phyloP scores from a whole-genome alignment of 768 basidiomycete genomes.

The Serendipita indica region DNA sequence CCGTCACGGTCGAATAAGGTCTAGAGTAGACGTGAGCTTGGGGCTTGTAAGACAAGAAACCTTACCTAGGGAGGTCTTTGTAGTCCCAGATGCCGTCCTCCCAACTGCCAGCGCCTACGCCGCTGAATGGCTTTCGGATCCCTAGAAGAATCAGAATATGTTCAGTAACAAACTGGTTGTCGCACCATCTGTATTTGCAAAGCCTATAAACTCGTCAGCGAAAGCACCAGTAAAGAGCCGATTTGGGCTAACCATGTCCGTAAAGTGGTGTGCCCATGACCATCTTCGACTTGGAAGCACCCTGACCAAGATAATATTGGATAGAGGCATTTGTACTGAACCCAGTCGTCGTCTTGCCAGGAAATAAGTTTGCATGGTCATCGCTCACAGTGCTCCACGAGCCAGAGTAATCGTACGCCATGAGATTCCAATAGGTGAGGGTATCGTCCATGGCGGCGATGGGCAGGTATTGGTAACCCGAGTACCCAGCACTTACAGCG shows the following conservation, averaged over 20 bases:
- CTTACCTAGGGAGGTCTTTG: conserved; percentile 39
- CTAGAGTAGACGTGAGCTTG: background rate
- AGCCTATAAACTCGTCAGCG: no score
- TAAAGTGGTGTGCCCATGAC: conserved; percentile 71
- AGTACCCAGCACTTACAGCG: conserved; percentile 48
- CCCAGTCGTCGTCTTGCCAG: conserved; percentile 42
- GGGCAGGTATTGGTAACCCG: conserved; percentile 41
- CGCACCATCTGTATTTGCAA: no score
- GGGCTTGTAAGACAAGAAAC: background rate
- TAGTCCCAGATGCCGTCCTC: conserved; percentile 68
- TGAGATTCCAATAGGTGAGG: conserved; percentile 67
- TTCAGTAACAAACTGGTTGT: no score
- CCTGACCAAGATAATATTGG: conserved; percentile 41
- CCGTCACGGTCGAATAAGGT: conserved; percentile 35
- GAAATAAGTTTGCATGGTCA: conserved; percentile 55
- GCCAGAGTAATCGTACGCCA: conserved; percentile 71
- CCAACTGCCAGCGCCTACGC: conserved; percentile 59
- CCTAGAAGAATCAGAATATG: no score
- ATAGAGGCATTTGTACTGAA: conserved; percentile 57
- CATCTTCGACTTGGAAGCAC: conserved; percentile 52
- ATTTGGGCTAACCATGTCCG: conserved; percentile 63
- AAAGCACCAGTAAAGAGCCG: no score
- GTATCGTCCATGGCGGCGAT: conserved; percentile 50
- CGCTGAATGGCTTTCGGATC: conserved; percentile 51
- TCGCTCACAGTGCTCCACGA: conserved; percentile 54